Evolutionary conservation across 306 rosid species (phyloP), one percentile per base, ranked within the genome.

Genomic region (Acacia crassicarpa): DNA sequence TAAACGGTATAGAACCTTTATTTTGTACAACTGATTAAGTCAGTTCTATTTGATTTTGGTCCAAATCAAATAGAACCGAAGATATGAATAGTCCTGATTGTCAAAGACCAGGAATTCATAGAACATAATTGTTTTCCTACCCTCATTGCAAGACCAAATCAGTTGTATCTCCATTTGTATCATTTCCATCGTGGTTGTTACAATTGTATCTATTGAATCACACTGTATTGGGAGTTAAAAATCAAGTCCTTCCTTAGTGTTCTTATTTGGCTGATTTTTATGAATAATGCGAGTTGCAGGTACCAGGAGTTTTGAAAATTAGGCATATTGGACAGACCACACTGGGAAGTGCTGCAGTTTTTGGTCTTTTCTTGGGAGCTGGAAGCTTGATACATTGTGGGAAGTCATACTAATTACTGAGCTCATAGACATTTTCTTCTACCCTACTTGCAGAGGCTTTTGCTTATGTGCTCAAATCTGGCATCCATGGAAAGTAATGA

Each of bases 371-470:
- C 89, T 86, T 94, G 84, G 93, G 94, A 72, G 98, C 98, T 76
- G 98, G 98, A 58, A 87, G 97, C 85, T 90, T 94, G 85, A 89
- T 94, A 84, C 98, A 92, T 80, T 94, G 95, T 90, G 97, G 98
- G 63, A 94, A 92, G 90, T 91, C 94, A 82, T 90, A 94, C 83
- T 94, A 62, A 89, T 51, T 88, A 92, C 84, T 94, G 63, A 89
- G 72, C 19, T 40, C 53, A 38, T 58, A 43, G 77, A 25, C 22
- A 51, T 73, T 72, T 71, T 72, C 71, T 33, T 70, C 63, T 74
- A 17, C 76, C 81, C 51, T 74, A 75, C 80, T 33, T 70, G 53
- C 79, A 23, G 67, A 74, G 19, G 71, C 77, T 74, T 33, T 33
- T 38, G 45, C 74, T 79, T 79, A 38, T 19, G 48, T 9, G 22